These are phyloP conservation scores for Aspergillus ellipticus DNA, from an alignment of 495 filamentous ascomycete species.

Conservation along the genomic window DNA sequence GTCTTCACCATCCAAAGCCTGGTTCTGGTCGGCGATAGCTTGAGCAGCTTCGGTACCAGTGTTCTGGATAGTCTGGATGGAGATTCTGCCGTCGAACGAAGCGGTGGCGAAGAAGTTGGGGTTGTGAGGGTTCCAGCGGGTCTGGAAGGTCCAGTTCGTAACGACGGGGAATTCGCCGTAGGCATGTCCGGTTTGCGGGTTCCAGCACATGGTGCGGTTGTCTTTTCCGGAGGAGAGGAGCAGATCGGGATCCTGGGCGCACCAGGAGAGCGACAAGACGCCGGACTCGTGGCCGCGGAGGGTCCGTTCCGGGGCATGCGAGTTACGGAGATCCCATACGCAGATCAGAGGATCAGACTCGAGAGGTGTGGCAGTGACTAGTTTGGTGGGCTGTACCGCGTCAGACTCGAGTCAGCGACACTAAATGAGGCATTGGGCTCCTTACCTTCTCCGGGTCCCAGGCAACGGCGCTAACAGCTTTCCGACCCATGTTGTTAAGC, in stretches of 20 bases:
- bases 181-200: conserved; percentile 79
- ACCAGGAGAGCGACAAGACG: conserved; percentile 94
- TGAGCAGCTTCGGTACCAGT: conserved; percentile 56
- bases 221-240: conserved; percentile 95
- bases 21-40: conserved; percentile 54
- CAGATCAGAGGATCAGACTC: conserved; percentile 86
- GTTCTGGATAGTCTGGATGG: conserved; percentile 88
- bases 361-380: conserved; percentile 87
- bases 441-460: conserved; percentile 85
- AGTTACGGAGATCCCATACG: conserved; percentile 94
- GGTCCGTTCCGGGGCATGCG: conserved; percentile 88
- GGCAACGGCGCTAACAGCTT: conserved; percentile 89
- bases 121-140: conserved; percentile 89
- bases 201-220: conserved; percentile 94
- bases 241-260: conserved; percentile 83
- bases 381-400: conserved; percentile 65
- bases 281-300: conserved; percentile 88
- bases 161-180: conserved; percentile 95
- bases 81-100: conserved; percentile 94
- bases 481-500: conserved; percentile 86
- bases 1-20: conserved; percentile 82
- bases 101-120: conserved; percentile 89
- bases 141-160: conserved; percentile 98
- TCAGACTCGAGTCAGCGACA: conserved; percentile 4
- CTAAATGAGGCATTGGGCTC: background rate